Evolutionary conservation across 2,329 filamentous ascomycete species (phyloP).

Genomic region (Lecanicillium sp.): DNA sequence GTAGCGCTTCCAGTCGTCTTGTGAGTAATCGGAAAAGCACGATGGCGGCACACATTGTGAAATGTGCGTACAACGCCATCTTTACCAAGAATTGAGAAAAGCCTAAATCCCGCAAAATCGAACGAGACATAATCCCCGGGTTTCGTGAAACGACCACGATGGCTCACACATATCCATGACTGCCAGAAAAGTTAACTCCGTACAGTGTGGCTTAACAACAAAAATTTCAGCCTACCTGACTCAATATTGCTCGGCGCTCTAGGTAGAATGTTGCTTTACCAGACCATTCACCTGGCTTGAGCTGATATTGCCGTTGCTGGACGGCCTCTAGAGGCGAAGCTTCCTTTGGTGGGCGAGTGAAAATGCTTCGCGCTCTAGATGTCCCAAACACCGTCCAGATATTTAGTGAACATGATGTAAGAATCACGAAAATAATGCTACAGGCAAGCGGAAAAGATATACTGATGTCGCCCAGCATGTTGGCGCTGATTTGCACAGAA

Average conservation of each 20-base stretch:
- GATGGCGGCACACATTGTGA: slow-evolving; percentile 36
- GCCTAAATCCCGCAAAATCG: slow-evolving; percentile 25
- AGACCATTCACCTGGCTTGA: slow-evolving; percentile 4
- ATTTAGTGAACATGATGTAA: too few species aligned
- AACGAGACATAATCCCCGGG: slow-evolving; percentile 26
- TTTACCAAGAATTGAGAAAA: slow-evolving; percentile 27
- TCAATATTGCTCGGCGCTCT: slow-evolving; percentile 34
- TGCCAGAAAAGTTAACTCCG: slow-evolving; percentile 8
- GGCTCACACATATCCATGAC: slow-evolving; percentile 28
- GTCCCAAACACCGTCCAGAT: too few species aligned
- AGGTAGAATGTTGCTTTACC: slow-evolving; percentile 31
- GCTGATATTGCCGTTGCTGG: too few species aligned
- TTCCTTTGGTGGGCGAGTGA: too few species aligned
- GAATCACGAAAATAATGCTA: too few species aligned
- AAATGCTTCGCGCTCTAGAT: too few species aligned
- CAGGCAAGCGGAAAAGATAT: too few species aligned
- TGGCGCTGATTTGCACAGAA: too few species aligned
- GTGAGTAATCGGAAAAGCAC: slow-evolving; percentile 31
- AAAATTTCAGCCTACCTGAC: slow-evolving; percentile 1
- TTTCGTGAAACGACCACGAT: slow-evolving; percentile 23
- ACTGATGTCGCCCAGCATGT: too few species aligned
- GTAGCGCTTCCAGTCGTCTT: slow-evolving; percentile 26
- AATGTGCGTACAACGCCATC: slow-evolving; percentile 21
- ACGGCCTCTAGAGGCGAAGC: too few species aligned
- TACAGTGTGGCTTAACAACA: slow-evolving; percentile 9